A percentile compares a stretch with the other conserved stretches of the same genome.
These are phyloP conservation scores for Lichina pygmaea DNA, from an alignment of 495 filamentous ascomycete species.

Conservation along the genomic window DNA sequence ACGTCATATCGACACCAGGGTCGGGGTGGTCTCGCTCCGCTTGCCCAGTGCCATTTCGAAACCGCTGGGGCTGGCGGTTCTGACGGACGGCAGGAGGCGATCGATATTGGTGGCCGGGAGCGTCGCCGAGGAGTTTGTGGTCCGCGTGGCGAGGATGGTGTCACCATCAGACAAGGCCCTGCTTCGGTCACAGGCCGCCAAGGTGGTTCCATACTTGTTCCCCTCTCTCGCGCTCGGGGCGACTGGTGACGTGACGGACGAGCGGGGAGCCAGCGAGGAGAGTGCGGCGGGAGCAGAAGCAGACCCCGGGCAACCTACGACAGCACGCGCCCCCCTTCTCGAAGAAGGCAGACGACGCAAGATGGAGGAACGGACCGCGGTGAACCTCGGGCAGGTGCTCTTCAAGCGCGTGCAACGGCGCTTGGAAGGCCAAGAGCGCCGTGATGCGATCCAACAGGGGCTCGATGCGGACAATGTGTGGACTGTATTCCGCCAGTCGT, in stretches of 20 bases:
- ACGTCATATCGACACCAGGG: neutral
- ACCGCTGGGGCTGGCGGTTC: no score
- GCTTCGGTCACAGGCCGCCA: neutral
- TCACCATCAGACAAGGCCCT: neutral
- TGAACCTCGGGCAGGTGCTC: neutral
- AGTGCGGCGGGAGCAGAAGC: no score
- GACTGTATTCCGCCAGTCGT: constrained; percentile 2
- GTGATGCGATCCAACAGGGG: constrained; percentile 1
- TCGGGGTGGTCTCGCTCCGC: constrained; percentile 1
- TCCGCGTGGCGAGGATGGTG: neutral
- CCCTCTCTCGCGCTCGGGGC: neutral
- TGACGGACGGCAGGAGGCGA: neutral
- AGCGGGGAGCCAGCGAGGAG: no score
- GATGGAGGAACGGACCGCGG: neutral
- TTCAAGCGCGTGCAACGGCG: neutral
- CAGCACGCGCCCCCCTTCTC: no score
- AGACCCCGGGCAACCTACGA: no score
- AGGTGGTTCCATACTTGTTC: neutral
- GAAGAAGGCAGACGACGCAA: no score
- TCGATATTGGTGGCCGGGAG: neutral
- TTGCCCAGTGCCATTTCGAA: neutral
- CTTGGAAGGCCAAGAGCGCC: no score
- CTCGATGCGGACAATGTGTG: neutral
- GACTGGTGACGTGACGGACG: no score
- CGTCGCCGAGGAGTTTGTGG: neutral